Conservation (phyloP, 768 basidiomycete genomes). For the Fomitopsis pulvina region DNA sequence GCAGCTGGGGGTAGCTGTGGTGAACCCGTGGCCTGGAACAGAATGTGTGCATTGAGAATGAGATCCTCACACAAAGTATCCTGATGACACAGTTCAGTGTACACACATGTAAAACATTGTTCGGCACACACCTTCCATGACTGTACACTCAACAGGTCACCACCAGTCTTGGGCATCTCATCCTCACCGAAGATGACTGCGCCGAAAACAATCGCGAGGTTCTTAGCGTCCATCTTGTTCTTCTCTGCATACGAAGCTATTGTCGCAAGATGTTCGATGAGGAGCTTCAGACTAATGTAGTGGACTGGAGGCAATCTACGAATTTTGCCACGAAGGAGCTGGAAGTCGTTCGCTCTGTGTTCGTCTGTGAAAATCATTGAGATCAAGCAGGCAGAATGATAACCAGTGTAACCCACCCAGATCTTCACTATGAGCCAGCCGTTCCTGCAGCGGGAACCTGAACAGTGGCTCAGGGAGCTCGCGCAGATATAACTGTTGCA, state of each 20-base stretch:
- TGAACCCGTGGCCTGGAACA: slow-evolving; percentile 48
- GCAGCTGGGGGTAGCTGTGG: slow-evolving; percentile 58
- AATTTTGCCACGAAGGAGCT: slow-evolving; percentile 80
- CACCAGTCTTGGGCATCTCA: slow-evolving; percentile 65
- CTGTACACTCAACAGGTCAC: slow-evolving; percentile 72
- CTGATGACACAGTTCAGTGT: slow-evolving; percentile 24
- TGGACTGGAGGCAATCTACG: slow-evolving; percentile 78
- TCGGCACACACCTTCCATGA: slow-evolving; percentile 53
- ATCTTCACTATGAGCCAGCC: slow-evolving; percentile 74
- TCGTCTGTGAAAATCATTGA: slow-evolving; percentile 41
- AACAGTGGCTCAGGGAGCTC: slow-evolving; percentile 90
- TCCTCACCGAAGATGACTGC: slow-evolving; percentile 90
- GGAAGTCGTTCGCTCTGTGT: slow-evolving; percentile 65
- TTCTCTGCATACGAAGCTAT: slow-evolving; percentile 59
- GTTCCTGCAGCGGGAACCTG: slow-evolving; percentile 70
- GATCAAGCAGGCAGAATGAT: not conserved
- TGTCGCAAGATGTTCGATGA: slow-evolving; percentile 78
- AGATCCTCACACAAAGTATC: slow-evolving; percentile 81
- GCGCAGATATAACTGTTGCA: slow-evolving; percentile 63
- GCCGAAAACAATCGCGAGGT: slow-evolving; percentile 87
- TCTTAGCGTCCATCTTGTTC: slow-evolving; percentile 94
- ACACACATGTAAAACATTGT: not conserved
- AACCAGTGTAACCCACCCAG: slow-evolving; percentile 41
- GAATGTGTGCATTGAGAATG: slow-evolving; percentile 56
- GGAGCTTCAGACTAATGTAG: slow-evolving; percentile 72